Evolutionary conservation across 768 basidiomycete species (phyloP), one percentile per base, ranked within the genome.

Genomic region (Pulveroboletus sp.): DNA sequence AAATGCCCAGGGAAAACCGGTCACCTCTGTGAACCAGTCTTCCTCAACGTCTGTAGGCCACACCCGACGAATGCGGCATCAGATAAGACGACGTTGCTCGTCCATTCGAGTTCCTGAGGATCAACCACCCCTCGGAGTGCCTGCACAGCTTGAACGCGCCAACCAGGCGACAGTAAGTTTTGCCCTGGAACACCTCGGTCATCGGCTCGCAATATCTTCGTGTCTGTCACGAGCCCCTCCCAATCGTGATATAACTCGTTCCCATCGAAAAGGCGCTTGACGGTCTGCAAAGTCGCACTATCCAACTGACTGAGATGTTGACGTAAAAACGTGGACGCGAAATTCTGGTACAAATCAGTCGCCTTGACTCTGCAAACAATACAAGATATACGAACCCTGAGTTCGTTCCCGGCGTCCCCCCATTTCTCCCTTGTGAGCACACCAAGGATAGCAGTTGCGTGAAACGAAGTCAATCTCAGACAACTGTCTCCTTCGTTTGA

Each of bases 71-170:
- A 78, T 15, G 75, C 63, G 6, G 63, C 57, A 35, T 79, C 74
- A 2, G 71, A 56, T 17, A 76, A 58, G 8, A 60, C 63, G 38
- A 72, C 70, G 41, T 81, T 76, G 24, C 78, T 77, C 74, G 78
- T 80, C 83, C 81, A 84, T 11, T 69, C 58, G 7, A 79, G 57
- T 2, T 71, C 61, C 49, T 76, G 73, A 17, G 77, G 75, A 47
- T 69, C 57, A 17, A 80, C 68, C 37, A 84, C 68, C 1, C 69
- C 63, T 18, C 74, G 58, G 9, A 72, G 55, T 24, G 54, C 51
- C 58, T 64, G 26, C 72, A 59, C 35, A 55, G 61, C 60, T 64
- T 41, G 49, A 33, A 39, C 33, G 26, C 65, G 61, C 65, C 65
- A 68, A 36, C 43, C 38, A 11, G 44, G 24, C 31, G 30, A 15